These are phyloP conservation scores for Ambrosiella xylebori DNA, from an alignment of 2,329 filamentous ascomycete species.

Conservation along the genomic window DNA sequence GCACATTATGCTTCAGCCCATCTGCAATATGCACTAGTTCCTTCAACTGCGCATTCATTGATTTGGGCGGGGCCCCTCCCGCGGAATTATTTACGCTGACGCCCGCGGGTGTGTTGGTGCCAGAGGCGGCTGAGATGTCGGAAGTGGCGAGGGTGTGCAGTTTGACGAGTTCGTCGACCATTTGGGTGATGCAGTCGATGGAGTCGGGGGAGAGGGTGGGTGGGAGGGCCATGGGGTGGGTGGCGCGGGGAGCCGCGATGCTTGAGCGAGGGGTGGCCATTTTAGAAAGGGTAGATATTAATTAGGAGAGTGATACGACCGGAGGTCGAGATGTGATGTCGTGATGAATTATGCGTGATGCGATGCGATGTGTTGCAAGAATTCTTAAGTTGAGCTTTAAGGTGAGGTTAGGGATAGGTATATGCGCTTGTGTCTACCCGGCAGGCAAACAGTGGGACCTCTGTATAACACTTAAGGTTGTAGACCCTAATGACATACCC, in stretches of 20 bases:
- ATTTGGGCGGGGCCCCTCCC: neutral
- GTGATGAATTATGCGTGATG: neutral
- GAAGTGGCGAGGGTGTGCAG: slow-evolving; percentile 35
- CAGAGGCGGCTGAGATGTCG: neutral
- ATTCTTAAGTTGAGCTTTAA: neutral
- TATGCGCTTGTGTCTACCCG: neutral
- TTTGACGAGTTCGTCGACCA: slow-evolving; percentile 63
- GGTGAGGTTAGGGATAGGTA: neutral
- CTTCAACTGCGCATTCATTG: slow-evolving; percentile 32
- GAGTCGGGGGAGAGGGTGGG: slow-evolving; percentile 59
- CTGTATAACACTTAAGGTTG: neutral
- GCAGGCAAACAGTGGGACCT: neutral
- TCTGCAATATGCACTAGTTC: slow-evolving; percentile 66
- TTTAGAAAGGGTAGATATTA: neutral
- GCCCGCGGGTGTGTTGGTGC: slow-evolving; percentile 17
- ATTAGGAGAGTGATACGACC: neutral
- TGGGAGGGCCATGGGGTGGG: slow-evolving; percentile 33
- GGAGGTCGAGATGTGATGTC: neutral
- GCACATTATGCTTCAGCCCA: slow-evolving; percentile 65
- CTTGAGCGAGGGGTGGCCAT: neutral
- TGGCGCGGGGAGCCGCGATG: neutral
- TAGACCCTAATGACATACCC: neutral
- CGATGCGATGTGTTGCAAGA: too few species aligned
- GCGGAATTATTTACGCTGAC: neutral
- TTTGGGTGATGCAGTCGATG: slow-evolving; percentile 41